Evolutionary conservation across 225 moss, liverwort and hornwort species (phyloP).

Genomic region (Lunularia cruciata): DNA sequence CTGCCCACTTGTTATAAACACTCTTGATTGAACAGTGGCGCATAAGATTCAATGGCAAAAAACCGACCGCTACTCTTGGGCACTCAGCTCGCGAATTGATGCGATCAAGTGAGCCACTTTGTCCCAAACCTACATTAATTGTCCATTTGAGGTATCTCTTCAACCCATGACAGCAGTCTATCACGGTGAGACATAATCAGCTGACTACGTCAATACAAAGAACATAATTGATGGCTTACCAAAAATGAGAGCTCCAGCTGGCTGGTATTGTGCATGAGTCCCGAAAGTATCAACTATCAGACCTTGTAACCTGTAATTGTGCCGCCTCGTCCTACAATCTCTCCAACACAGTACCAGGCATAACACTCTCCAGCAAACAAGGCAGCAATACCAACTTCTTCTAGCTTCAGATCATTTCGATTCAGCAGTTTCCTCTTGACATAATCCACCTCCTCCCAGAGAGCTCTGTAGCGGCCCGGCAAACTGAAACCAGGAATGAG

Average conservation of each 20-base stretch:
- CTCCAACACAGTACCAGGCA: constrained; percentile 82
- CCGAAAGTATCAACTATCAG: constrained; percentile 23
- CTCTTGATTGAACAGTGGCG: constrained; percentile 25
- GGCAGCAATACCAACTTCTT: constrained; percentile 63
- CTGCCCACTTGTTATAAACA: constrained; percentile 21
- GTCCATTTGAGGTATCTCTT: constrained; percentile 12
- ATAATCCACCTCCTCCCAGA: constrained; percentile 78
- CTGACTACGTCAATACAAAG: constrained; percentile 21
- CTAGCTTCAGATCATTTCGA: constrained; percentile 68
- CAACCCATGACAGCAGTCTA: constrained; percentile 21
- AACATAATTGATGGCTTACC: constrained; percentile 13
- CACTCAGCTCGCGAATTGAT: constrained; percentile 20
- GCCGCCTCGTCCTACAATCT: constrained; percentile 80
- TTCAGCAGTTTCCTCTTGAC: constrained; percentile 62
- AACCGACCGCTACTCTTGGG: constrained; percentile 15
- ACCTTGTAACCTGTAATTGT: constrained; percentile 83
- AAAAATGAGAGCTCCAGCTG: constrained; percentile 36
- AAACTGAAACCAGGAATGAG: constrained; percentile 51
- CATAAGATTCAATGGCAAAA: constrained; percentile 13
- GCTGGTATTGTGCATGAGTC: constrained; percentile 25
- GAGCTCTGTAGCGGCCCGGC: constrained; percentile 66
- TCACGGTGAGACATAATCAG: constrained; percentile 3
- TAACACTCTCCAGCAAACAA: constrained; percentile 79
- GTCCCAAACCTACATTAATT: constrained; percentile 22
- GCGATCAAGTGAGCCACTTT: constrained; percentile 14